A percentile compares a stretch with the other conserved stretches of the same genome.
Evolutionary conservation across 73 alveolate species (phyloP).

Genomic region (Durusdinium trenchii): DNA sequence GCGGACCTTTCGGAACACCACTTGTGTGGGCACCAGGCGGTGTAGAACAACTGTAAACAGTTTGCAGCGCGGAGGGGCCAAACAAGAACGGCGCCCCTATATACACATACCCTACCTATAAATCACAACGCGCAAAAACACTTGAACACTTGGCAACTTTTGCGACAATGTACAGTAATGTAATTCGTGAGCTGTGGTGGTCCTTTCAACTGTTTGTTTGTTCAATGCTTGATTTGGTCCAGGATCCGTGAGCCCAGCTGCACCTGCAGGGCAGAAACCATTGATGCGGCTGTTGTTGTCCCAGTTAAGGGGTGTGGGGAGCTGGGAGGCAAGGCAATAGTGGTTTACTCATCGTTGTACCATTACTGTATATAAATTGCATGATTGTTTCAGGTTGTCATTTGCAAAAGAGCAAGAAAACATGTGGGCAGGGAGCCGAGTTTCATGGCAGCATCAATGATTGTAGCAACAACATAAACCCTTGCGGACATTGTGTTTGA

Average conservation of each 20-base stretch:
- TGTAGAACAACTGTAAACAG: neutral
- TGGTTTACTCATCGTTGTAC: neutral
- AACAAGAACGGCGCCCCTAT: neutral
- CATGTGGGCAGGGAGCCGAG: slow-evolving; percentile 52
- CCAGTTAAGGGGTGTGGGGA: neutral
- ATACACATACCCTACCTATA: neutral
- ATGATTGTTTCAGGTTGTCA: slow-evolving; percentile 2
- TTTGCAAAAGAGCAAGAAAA: slow-evolving; percentile 62
- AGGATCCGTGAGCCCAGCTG: slow-evolving; percentile 26
- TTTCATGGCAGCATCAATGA: too few species aligned
- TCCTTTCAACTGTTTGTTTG: neutral
- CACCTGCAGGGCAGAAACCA: neutral
- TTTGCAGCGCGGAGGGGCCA: neutral
- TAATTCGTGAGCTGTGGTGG: neutral
- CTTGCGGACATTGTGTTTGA: too few species aligned
- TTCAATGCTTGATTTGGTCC: neutral
- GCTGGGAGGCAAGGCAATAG: neutral
- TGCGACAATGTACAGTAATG: too few species aligned
- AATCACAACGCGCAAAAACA: too few species aligned
- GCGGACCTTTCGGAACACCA: neutral
- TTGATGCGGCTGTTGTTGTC: slow-evolving; percentile 12
- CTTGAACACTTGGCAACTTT: too few species aligned
- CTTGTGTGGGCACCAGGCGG: neutral
- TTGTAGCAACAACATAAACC: neutral
- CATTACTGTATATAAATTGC: neutral